Evolutionary conservation across 768 basidiomycete species (phyloP).

Genomic region (Mycena vitilis): DNA sequence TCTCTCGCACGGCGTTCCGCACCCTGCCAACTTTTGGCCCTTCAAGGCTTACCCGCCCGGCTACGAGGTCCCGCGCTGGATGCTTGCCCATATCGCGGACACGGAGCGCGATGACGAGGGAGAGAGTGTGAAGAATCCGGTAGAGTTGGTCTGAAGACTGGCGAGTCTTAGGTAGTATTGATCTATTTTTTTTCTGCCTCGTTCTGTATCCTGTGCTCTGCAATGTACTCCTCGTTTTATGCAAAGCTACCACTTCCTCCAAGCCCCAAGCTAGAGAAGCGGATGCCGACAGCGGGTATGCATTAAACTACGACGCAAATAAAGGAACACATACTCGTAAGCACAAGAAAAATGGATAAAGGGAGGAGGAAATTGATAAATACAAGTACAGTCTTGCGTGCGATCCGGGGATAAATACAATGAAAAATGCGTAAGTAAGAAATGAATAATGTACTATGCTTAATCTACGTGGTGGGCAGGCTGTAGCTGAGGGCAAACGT

Average conservation of each 20-base stretch:
- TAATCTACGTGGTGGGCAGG: constrained; percentile 19
- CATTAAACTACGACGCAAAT: no score
- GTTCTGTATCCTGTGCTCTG: neutral
- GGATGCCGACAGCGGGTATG: no score
- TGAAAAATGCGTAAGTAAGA: constrained; percentile 2
- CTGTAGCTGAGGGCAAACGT: constrained; percentile 13
- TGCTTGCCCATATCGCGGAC: neutral
- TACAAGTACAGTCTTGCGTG: no score
- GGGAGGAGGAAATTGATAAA: no score
- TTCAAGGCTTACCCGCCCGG: neutral
- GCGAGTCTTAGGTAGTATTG: no score
- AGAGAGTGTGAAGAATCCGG: neutral
- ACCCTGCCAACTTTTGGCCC: neutral
- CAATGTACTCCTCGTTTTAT: no score
- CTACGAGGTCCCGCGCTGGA: neutral
- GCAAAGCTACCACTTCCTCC: no score
- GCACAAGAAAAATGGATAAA: no score
- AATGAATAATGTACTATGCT: neutral
- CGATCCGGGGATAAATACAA: neutral
- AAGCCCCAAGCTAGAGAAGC: no score
- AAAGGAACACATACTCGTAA: no score
- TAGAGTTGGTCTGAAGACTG: neutral
- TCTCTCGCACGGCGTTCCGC: neutral
- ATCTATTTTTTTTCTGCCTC: neutral
- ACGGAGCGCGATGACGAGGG: neutral